Conservation (phyloP, 169 alveolate genomes). For the Perkinsus chesapeaki region DNA sequence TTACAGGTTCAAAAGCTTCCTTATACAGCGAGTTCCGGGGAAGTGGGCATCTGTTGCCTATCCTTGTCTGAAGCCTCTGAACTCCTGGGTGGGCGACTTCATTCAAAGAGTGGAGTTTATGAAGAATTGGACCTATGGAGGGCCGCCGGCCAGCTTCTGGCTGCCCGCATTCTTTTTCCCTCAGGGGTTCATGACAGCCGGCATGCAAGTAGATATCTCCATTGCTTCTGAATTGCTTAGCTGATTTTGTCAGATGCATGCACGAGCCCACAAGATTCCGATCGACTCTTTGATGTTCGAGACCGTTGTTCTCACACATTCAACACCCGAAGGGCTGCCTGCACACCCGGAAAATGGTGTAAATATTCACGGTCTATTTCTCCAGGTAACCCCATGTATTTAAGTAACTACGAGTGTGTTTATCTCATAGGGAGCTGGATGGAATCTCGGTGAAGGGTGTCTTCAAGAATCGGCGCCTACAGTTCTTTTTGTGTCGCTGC, state of each 20-base stretch:
- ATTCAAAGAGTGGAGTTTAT: constrained; percentile 57
- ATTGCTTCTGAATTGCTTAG: not conserved
- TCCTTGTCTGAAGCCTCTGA: constrained; percentile 66
- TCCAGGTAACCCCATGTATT: constrained; percentile 31
- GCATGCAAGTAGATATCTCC: constrained; percentile 32
- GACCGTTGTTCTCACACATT: constrained; percentile 47
- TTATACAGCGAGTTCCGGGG: constrained; percentile 64
- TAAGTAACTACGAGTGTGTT: not conserved
- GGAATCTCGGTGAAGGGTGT: constrained; percentile 57
- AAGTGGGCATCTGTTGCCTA: constrained; percentile 62
- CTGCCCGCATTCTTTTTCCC: constrained; percentile 79
- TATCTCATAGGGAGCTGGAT: constrained; percentile 59
- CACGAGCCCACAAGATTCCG: constrained; percentile 65
- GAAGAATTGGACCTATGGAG: constrained; percentile 58
- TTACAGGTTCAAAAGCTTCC: constrained; percentile 44
- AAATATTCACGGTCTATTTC: constrained; percentile 76
- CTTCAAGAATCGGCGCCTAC: constrained; percentile 60
- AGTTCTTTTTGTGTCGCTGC: constrained; percentile 62
- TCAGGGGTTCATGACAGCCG: constrained; percentile 68
- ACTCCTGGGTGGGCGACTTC: constrained; percentile 68
- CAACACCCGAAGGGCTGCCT: constrained; percentile 38
- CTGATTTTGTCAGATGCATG: constrained; percentile 43
- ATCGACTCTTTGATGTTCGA: constrained; percentile 67
- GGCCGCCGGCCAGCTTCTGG: constrained; percentile 64
- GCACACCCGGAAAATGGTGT: constrained; percentile 72